Percentiles rank a stretch among this genome's conserved stretches.
Evolutionary conservation across 1,284 basidiomycete genomes (phyloP).

Genomic region (Boletellus deceptivus): DNA sequence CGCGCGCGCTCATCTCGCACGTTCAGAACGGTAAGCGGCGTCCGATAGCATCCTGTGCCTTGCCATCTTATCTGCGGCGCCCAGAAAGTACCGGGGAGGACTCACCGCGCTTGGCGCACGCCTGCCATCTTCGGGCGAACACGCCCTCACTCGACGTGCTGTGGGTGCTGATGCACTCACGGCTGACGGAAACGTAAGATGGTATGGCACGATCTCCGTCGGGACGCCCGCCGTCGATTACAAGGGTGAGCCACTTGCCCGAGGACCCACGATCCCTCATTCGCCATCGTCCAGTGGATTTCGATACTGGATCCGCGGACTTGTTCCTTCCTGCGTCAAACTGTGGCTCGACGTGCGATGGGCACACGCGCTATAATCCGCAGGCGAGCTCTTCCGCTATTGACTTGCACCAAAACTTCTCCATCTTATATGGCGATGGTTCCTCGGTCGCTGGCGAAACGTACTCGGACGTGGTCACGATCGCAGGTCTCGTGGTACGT

Average conservation of each 20-base stretch:
- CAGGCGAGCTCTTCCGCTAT: constrained; percentile 32
- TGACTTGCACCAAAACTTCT: constrained; percentile 28
- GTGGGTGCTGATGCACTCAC: constrained; percentile 12
- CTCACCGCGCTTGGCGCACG: constrained; percentile 3
- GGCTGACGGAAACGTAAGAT: constrained; percentile 11
- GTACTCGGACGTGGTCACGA: constrained; percentile 35
- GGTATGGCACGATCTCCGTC: constrained; percentile 28
- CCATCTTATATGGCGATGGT: constrained; percentile 35
- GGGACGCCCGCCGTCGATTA: constrained; percentile 22
- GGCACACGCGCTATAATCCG: constrained; percentile 37
- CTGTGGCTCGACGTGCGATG: constrained; percentile 33
- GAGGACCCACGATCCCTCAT: background rate
- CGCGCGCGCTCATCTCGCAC: constrained; percentile 14
- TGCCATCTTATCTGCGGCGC: constrained; percentile 6
- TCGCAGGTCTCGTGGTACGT: constrained; percentile 26
- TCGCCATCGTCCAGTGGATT: constrained; percentile 31
- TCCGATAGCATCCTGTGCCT: background rate
- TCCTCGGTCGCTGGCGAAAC: constrained; percentile 33
- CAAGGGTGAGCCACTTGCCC: constrained; percentile 11
- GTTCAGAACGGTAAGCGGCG: constrained; percentile 15
- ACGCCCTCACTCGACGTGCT: constrained; percentile 5
- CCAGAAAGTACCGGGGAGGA: constrained; percentile 24
- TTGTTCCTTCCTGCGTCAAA: constrained; percentile 31
- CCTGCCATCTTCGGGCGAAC: background rate
- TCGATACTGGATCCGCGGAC: constrained; percentile 47